Base-by-base conservation (phyloP, 768 basidiomycete species). In the Pleurotus giganteus region DNA sequence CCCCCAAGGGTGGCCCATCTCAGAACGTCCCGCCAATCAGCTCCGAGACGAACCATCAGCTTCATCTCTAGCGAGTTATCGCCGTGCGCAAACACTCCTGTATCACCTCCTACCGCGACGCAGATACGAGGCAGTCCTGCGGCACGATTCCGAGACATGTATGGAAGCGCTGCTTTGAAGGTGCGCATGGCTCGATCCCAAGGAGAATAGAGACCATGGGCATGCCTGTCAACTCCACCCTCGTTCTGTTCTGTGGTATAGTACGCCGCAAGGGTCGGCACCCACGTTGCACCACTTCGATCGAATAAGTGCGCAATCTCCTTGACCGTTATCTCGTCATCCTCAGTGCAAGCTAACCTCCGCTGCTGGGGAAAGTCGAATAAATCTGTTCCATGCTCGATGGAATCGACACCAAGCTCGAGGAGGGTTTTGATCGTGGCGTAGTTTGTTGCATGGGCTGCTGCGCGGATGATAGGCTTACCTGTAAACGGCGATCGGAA, bases 51-150 rank as follows among this genome's bases (percentile, higher is more conserved):
- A 12, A 78, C 76, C 86, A 86, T 86, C 27, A 85, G 64, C 60
- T 76, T 69, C 74, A 87, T 70, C 72, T 87, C 85, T 37, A 80
- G 66, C 24, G 80, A 75, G 61, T 87, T 87, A 58, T 74, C 69
- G 0, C 84, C 85, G 61, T 85, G 85, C 15, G 77, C 60, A 64
- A 86, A 87, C 2, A 78, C 76, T 7, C 84, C 85, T 2, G 85
- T 87, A 65, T 87, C 83, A 1, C 85, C 83, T 5, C 85, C 84
- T 61, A 80, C 81, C 5, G 82, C 82, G 49, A 87, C 74, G 4
- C 60, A 51, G 15, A 65, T 58, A 7, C 58, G 56, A 8, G 46
- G 44, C 19, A 34, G 26, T 6, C 55, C 42, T 8, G 47, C 47
- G 11, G 24, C 23, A 13, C 39, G 49, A 19, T 42, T 47, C 51